phyloP scores from a whole-genome alignment of 2,329 filamentous ascomycete genomes.

The Nigrospora sphaerica region DNA sequence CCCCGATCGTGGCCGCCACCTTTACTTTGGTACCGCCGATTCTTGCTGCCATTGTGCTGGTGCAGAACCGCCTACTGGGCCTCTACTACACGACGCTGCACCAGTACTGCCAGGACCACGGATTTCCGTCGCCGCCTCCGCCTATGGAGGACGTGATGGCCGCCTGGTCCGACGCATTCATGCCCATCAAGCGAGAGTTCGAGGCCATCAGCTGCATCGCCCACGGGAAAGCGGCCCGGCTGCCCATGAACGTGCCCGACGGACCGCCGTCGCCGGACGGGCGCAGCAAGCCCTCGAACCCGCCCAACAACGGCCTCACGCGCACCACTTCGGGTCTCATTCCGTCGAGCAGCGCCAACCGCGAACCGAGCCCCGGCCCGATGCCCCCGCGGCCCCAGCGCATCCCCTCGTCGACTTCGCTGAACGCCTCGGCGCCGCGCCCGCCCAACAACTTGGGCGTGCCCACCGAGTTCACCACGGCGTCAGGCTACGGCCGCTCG shows the following conservation, averaged over 20 bases:
- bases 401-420: conserved; percentile 27
- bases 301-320: conserved; percentile 26
- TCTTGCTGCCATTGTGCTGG: conserved; percentile 61
- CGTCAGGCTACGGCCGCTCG: conserved; percentile 27
- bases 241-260: conserved; percentile 30
- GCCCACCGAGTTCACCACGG: conserved; percentile 38
- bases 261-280: conserved; percentile 15
- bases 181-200: conserved; percentile 56
- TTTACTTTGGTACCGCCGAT: conserved; percentile 70
- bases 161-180: conserved; percentile 57
- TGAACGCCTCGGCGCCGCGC: conserved; percentile 16
- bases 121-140: conserved; percentile 65
- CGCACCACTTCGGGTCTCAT: conserved; percentile 36
- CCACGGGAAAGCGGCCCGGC: conserved; percentile 58
- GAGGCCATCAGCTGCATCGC: conserved; percentile 60
- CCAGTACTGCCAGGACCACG: conserved; percentile 61
- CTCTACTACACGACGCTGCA: conserved; percentile 73
- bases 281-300: conserved; percentile 15
- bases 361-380: conserved; percentile 13
- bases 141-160: conserved; percentile 65
- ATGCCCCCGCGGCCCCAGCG: conserved; percentile 24
- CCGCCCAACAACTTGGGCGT: conserved; percentile 25
- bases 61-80: conserved; percentile 71
- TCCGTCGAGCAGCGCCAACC: conserved; percentile 13
- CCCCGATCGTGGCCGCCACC: conserved; percentile 61